Evolutionary conservation across 2,329 filamentous ascomycete genomes (phyloP).

Genomic region (Ceratocystis variospora): DNA sequence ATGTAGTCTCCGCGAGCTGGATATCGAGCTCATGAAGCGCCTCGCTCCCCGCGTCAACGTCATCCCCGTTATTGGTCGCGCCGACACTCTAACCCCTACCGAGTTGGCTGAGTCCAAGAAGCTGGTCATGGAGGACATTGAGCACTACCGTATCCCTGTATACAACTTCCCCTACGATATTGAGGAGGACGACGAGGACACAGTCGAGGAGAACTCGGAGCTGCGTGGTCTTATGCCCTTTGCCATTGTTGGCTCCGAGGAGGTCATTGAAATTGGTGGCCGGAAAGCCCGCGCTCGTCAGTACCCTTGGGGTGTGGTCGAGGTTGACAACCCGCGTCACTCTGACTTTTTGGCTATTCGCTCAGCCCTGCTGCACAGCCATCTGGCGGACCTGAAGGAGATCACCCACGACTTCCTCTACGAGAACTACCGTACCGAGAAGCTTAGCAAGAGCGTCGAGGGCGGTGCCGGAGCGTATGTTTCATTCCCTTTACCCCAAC

Average conservation of each 20-base stretch:
- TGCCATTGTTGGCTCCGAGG: constrained; percentile 94
- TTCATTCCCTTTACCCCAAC: constrained; percentile 19
- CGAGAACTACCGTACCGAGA: constrained; percentile 99
- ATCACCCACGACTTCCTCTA: constrained; percentile 99
- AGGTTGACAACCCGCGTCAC: constrained; percentile 98
- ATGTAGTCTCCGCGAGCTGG: constrained; percentile 80
- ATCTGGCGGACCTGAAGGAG: constrained; percentile 96
- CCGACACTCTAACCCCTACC: constrained; percentile 88
- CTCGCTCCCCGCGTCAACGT: constrained; percentile 96
- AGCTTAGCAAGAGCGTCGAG: constrained; percentile 98
- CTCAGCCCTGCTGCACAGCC: constrained; percentile 91
- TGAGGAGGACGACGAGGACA: constrained; percentile 98
- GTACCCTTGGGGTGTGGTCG: constrained; percentile 97
- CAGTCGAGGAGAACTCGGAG: constrained; percentile 97
- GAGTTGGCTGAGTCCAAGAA: constrained; percentile 99
- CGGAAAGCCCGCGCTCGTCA: constrained; percentile 86
- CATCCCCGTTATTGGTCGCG: constrained; percentile 96
- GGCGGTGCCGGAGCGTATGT: constrained; percentile 78
- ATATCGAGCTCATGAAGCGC: constrained; percentile 99
- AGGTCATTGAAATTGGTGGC: constrained; percentile 84
- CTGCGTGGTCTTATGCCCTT: constrained; percentile 96
- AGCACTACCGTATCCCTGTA: constrained; percentile 97
- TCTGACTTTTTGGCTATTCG: constrained; percentile 96
- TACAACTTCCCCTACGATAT: constrained; percentile 99
- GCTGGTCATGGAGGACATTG: constrained; percentile 99